Base-by-base conservation (phyloP, 2,329 filamentous ascomycete species). In the Aurifilum marmelostoma region DNA sequence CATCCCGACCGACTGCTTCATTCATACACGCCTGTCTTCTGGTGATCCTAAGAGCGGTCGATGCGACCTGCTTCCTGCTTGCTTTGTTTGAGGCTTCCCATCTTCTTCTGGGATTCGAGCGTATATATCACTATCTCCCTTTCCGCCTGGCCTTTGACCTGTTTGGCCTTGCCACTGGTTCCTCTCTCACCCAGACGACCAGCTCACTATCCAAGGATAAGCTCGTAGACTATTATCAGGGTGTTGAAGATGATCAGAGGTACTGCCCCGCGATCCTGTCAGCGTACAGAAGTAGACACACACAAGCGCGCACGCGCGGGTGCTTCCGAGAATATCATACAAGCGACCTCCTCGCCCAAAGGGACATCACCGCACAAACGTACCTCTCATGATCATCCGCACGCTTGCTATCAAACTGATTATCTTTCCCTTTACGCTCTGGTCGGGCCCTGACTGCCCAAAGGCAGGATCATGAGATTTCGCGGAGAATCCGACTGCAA, bases 381-480 rank as follows among this genome's bases (percentile, higher is more conserved):
- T 87, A 97, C 94, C 94, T 83, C 95, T 88, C 93, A 97, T 97
- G 67, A 98, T 84, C 69, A 93, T 97, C 79, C 95, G 87, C 74
- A 97, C 91, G 76, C 92, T 96, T 47, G 92, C 92, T 73, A 98
- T 96, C 76, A 98, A 82, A 79, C 97, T 94, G 75, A 97, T 91
- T 56, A 94, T 85, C 80, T 96, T 96, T 65, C 91, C 91, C 80
- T 96, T 95, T 75, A 97, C 86, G 80, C 92, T 94, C 73, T 89
- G 87, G 74, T 92, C 92, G 74, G 92, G 76, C 76, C 85, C 82
- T 18, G 65, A 58, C 73, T 89, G 83, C 75, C 94, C 93, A 79
- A 97, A 97, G 54, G 90, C 89, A 0, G 92, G 91, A 74, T 97
- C 93, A 74, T 85, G 84, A 34, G 88, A 85, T 64, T 86, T 83